A percentile compares a stretch with the other conserved stretches of the same genome.
Evolutionary conservation across 352 stramenopile species (phyloP).

Genomic region (Pythium monospermum): DNA sequence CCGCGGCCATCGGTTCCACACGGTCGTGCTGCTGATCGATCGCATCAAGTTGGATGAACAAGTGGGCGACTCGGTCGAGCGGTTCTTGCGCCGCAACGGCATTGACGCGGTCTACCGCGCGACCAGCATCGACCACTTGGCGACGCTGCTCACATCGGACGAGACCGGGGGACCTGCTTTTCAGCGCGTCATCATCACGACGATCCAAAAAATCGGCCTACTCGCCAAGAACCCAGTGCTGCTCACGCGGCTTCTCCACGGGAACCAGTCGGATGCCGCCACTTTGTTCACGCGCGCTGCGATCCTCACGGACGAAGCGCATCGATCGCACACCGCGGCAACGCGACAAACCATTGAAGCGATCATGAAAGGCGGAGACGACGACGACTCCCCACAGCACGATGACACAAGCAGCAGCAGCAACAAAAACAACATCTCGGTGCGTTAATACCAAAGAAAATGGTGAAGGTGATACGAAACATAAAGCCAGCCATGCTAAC

Average conservation of each 20-base stretch:
- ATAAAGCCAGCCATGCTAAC: too few species aligned
- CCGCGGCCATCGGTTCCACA: constrained; percentile 50
- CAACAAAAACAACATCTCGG: too few species aligned
- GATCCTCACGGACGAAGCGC: constrained; percentile 81
- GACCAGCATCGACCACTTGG: constrained; percentile 69
- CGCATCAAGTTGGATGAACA: constrained; percentile 83
- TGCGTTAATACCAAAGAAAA: too few species aligned
- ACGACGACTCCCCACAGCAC: too few species aligned
- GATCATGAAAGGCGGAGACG: constrained; percentile 51
- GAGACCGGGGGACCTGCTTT: constrained; percentile 13
- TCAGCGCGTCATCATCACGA: constrained; percentile 75
- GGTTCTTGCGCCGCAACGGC: constrained; percentile 67
- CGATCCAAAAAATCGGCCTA: constrained; percentile 73
- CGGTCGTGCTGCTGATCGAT: constrained; percentile 70
- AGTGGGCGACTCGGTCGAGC: constrained; percentile 63
- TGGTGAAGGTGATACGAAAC: too few species aligned
- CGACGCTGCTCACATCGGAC: constrained; percentile 33
- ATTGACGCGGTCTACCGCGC: constrained; percentile 67
- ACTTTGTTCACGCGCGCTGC: constrained; percentile 49
- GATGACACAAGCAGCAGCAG: neutral
- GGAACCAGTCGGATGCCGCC: constrained; percentile 14
- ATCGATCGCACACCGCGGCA: constrained; percentile 67
- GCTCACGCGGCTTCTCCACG: constrained; percentile 59
- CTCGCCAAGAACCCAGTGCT: constrained; percentile 66
- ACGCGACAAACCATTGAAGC: constrained; percentile 65